Base-by-base conservation (phyloP, 768 basidiomycete species). In the Lentinula sp. region DNA sequence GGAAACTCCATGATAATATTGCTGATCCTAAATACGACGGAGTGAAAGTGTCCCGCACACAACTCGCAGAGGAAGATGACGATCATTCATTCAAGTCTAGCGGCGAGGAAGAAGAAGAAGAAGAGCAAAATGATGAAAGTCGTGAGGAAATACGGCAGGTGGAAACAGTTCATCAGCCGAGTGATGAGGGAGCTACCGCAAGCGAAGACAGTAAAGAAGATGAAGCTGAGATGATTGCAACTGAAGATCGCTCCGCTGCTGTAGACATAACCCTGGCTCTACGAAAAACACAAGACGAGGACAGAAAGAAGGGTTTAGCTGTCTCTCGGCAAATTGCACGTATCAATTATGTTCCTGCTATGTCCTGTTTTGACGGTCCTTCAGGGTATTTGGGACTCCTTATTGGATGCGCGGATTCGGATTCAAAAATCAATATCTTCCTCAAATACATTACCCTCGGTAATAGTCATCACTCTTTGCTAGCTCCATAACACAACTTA, bases 371-470 rank as follows among this genome's bases (percentile, higher is more conserved):
- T 28, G 37, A 53, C 57, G n/a, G 15, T 20, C 51, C 65, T 50
- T 51, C 45, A 98, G 94, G 77, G 79, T 2, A 73, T 95, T 39
- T 97, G 93, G 90, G 93, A 98, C 71, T 79, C 81, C 4, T 78
- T 98, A 41, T 79, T 98, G 33, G 92, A 97, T 69, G 85, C 91
- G n/a, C 85, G 96, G 39, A 98, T 98, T 70, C 87, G 87, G 28
- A 73, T 97, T 48, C 96, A 98, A 74, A 98, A 95, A 75, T 82
- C 87, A 23, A 77, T 86, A 49, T 67, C 77, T 1, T 76, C 86
- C 10, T 79, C 86, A 6, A 91, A 93, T 67, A 75, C 76, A 53
- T 77, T 97, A 6, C 88, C 91, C 37, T 68, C 65, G 37, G 92
- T 88, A 68, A 65, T 51, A 41, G 6, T 62, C 51, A 51, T 41